phyloP scores from a whole-genome alignment of 2,329 filamentous ascomycete genomes.

The Penicillium polonicum region DNA sequence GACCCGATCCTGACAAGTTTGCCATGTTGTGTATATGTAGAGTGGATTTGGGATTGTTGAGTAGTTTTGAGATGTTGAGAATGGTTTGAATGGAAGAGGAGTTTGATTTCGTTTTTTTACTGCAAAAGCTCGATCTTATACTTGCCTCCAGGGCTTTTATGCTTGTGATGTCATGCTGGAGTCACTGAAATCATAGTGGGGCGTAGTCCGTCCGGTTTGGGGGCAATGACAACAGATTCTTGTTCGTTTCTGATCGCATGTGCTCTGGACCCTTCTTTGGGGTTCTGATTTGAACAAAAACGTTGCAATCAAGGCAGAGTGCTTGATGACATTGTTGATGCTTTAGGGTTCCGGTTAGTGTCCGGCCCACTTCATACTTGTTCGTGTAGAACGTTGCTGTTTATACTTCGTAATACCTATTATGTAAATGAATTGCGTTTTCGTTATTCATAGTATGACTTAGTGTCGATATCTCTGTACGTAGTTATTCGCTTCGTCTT shows the following conservation, averaged over 20 bases:
- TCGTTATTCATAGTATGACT: background rate
- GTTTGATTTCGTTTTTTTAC: background rate
- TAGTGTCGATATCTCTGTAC: background rate
- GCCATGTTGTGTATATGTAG: constrained; percentile 15
- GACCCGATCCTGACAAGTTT: constrained; percentile 36
- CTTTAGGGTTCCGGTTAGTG: constrained; percentile 1
- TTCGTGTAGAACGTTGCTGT: background rate
- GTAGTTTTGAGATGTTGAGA: background rate
- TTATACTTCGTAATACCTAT: background rate
- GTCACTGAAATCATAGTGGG: constrained; percentile 33
- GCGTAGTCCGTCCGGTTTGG: constrained; percentile 10
- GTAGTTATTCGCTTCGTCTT: too few relatives aligned
- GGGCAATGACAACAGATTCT: constrained; percentile 8
- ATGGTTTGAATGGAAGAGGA: background rate
- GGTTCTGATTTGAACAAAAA: constrained; percentile 4
- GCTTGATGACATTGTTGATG: constrained; percentile 21
- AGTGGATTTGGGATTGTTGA: background rate
- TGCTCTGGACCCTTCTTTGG: constrained; percentile 14
- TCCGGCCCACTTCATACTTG: constrained; percentile 1
- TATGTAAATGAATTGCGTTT: too few relatives aligned
- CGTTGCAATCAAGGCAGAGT: constrained; percentile 16
- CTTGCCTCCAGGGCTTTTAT: background rate
- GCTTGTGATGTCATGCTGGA: constrained; percentile 29
- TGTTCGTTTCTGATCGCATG: constrained; percentile 1
- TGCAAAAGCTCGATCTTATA: constrained; percentile 21